Conservation (phyloP, 176 grass and related monocot genomes). For the Thinopyrum elongatum region DNA sequence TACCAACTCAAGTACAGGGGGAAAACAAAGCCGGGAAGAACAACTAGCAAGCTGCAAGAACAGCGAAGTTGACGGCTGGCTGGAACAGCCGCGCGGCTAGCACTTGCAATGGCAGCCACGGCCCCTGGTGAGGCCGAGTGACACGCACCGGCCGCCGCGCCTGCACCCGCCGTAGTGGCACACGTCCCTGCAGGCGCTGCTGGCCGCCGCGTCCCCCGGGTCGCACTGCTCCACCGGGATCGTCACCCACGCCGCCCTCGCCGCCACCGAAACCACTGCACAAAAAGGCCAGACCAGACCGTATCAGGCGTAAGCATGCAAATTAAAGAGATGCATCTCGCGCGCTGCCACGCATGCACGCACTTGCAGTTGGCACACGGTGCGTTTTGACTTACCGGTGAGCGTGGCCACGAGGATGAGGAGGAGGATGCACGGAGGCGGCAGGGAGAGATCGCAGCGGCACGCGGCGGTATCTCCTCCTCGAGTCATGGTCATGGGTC, state of each 20-base stretch:
- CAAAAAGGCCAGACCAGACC: too few species aligned
- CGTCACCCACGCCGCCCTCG: constrained; percentile 44
- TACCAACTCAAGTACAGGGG: neutral
- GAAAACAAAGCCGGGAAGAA: neutral
- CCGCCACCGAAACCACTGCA: constrained; percentile 12
- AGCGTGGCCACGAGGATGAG: constrained; percentile 4
- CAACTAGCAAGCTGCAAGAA: too few species aligned
- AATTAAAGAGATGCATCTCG: neutral
- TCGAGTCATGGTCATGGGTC: neutral
- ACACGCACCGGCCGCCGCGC: constrained; percentile 52
- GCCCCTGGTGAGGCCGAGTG: constrained; percentile 8
- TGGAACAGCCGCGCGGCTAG: neutral
- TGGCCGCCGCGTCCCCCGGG: constrained; percentile 41
- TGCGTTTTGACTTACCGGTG: neutral
- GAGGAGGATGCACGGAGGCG: too few species aligned
- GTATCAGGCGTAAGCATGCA: neutral
- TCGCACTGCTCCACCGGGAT: constrained; percentile 58
- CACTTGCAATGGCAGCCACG: constrained; percentile 53
- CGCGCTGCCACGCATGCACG: too few species aligned
- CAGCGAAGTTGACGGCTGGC: neutral
- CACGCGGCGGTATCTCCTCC: neutral
- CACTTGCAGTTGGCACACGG: neutral
- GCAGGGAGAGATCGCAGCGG: neutral
- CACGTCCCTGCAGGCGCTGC: constrained; percentile 64
- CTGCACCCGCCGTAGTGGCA: constrained; percentile 70